These are phyloP conservation scores for Apophysomyces trapeziformis DNA, from an alignment of 371 early-diverging fungal species.

Conservation along the genomic window DNA sequence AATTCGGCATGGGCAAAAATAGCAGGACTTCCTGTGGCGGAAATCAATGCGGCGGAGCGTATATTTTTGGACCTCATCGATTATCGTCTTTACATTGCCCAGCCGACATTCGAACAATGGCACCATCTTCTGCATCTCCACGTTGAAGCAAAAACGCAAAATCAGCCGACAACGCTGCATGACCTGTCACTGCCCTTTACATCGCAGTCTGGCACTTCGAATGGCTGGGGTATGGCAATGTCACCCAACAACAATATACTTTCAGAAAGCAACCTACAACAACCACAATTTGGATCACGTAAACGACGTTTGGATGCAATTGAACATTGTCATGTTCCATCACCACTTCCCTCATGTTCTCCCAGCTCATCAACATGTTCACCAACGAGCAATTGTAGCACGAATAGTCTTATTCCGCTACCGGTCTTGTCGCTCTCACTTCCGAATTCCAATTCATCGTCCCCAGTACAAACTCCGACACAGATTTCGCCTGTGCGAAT, in stretches of 20 bases:
- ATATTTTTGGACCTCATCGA: conserved; percentile 73
- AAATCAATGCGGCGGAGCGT: conserved; percentile 79
- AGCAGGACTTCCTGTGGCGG: conserved; percentile 71
- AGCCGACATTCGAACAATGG: conserved; percentile 58
- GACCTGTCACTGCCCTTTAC: conserved; percentile 16
- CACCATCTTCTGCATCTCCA: conserved; percentile 40
- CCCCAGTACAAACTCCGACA: conserved; percentile 50
- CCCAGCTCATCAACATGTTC: conserved; percentile 25
- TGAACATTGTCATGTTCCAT: conserved; percentile 1
- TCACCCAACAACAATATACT: neutral
- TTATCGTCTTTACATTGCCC: conserved; percentile 73
- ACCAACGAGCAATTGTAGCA: conserved; percentile 16
- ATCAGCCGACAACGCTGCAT: conserved; percentile 23
- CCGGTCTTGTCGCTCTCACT: conserved; percentile 41
- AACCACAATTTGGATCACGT: neutral
- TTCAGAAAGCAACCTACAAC: neutral
- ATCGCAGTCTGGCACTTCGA: conserved; percentile 9
- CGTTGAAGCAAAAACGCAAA: conserved; percentile 32
- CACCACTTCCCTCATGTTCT: conserved; percentile 15
- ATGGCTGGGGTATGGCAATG: neutral
- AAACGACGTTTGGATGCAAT: conserved; percentile 18
- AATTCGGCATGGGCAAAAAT: conserved; percentile 85
- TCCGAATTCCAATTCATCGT: conserved; percentile 46
- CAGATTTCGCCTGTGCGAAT: conserved; percentile 40
- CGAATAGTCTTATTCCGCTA: conserved; percentile 14